phyloP scores from a whole-genome alignment of 1,139 yeast species.

The Casaregolazyma lundiana region DNA sequence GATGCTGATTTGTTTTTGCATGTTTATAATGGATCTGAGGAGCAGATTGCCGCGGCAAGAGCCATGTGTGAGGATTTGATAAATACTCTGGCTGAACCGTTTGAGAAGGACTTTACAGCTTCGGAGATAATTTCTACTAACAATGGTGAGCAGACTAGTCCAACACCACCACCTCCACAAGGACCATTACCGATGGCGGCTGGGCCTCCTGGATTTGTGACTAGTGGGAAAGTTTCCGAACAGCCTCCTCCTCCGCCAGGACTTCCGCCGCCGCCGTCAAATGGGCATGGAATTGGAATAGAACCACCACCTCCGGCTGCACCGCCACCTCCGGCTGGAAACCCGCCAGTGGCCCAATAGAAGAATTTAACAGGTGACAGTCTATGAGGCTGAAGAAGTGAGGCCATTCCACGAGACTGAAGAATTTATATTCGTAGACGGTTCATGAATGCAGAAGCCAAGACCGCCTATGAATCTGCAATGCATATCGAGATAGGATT shows the following conservation, averaged over 20 bases:
- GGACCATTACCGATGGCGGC: neutral
- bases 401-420: too few relatives aligned
- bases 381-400: too few relatives aligned
- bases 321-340: conserved; percentile 31
- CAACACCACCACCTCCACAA: neutral
- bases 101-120: conserved; percentile 2
- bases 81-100: conserved; percentile 24
- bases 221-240: conserved; percentile 7
- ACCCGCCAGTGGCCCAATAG: conserved; percentile 5
- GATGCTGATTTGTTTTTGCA: conserved; percentile 31
- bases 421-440: too few relatives aligned
- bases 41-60: conserved; percentile 29
- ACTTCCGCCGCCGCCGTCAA: conserved; percentile 18
- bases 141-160: neutral
- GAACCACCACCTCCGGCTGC: conserved; percentile 12
- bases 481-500: too few relatives aligned
- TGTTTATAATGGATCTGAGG: conserved; percentile 29
- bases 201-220: conserved; percentile 1
- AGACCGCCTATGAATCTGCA: too few relatives aligned
- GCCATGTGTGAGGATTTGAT: conserved; percentile 33
- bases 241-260: conserved; percentile 16
- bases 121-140: neutral
- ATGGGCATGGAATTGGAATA: conserved; percentile 7
- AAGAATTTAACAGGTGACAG: neutral
- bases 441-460: too few relatives aligned